Percentiles rank a stretch among this genome's conserved stretches.
Conservation (phyloP, 2,329 filamentous ascomycete genomes). For the Colletotrichum liriopes region DNA sequence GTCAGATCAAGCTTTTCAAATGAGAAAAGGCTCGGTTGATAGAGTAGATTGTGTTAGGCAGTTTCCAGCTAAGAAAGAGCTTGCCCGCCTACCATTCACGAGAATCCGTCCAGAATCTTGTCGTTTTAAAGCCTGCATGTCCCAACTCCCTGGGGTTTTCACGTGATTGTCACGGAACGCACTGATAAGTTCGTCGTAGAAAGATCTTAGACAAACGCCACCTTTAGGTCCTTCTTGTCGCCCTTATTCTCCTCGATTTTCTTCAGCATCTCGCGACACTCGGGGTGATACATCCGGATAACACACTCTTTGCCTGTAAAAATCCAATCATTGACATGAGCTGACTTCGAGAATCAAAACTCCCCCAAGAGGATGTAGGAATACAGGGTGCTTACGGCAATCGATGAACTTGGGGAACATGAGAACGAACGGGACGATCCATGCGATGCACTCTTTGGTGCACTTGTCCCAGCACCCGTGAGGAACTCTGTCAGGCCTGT, state of each 20-base stretch:
- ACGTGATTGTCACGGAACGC: neutral
- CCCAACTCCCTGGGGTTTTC: neutral
- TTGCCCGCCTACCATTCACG: neutral
- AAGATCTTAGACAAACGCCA: neutral
- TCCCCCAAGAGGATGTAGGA: too few species aligned
- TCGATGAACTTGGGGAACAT: constrained; percentile 2
- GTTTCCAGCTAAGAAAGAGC: neutral
- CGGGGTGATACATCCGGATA: constrained; percentile 2
- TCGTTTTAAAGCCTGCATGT: neutral
- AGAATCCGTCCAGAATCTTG: too few species aligned
- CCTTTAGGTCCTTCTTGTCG: neutral
- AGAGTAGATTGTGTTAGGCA: too few species aligned
- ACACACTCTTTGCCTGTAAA: neutral
- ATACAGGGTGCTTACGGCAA: neutral
- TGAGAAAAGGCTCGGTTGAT: too few species aligned
- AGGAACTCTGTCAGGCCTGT: neutral
- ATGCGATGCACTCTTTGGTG: neutral
- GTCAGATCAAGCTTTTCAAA: too few species aligned
- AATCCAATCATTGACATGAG: too few species aligned
- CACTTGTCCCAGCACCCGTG: neutral
- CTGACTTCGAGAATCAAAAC: too few species aligned
- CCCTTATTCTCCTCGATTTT: neutral
- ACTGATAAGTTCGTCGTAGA: neutral
- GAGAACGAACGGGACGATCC: neutral
- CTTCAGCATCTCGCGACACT: constrained; percentile 9